Evolutionary conservation across 768 basidiomycete species (phyloP).

Genomic region (Naganishia randhawae): DNA sequence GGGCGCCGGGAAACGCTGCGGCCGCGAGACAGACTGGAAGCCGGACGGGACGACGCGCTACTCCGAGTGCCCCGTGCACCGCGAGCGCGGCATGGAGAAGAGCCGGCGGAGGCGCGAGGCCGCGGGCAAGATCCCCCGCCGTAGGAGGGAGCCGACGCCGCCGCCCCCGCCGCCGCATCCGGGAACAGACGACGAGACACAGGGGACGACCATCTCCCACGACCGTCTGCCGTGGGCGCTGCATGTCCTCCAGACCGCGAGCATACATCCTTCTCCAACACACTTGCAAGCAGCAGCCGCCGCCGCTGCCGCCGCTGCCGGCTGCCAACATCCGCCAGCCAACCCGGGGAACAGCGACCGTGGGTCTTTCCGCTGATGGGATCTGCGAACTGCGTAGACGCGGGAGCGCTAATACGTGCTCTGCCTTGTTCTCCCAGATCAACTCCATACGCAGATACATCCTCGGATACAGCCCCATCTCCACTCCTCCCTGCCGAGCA

Average conservation of each 20-base stretch:
- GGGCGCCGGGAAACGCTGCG: slow-evolving; percentile 5
- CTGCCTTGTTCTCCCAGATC: too few species aligned
- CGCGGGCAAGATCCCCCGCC: not conserved
- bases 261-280: not conserved
- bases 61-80: slow-evolving; percentile 16
- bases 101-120: slow-evolving; percentile 6
- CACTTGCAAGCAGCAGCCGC: not conserved
- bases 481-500: not conserved
- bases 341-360: not conserved
- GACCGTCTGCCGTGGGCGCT: slow-evolving; percentile 1
- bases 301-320: not conserved
- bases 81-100: slow-evolving; percentile 13
- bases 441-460: not conserved
- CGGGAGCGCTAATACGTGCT: too few species aligned
- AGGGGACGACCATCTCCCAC: not conserved
- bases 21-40: slow-evolving; percentile 11
- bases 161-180: not conserved
- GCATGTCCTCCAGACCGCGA: slow-evolving; percentile 1
- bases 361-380: not conserved
- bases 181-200: not conserved
- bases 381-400: too few species aligned
- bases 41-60: slow-evolving; percentile 5
- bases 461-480: not conserved
- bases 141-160: not conserved
- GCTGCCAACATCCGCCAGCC: not conserved